Conservation (phyloP, 805 yeast genomes). For the Zygoascus flipseniorum region DNA sequence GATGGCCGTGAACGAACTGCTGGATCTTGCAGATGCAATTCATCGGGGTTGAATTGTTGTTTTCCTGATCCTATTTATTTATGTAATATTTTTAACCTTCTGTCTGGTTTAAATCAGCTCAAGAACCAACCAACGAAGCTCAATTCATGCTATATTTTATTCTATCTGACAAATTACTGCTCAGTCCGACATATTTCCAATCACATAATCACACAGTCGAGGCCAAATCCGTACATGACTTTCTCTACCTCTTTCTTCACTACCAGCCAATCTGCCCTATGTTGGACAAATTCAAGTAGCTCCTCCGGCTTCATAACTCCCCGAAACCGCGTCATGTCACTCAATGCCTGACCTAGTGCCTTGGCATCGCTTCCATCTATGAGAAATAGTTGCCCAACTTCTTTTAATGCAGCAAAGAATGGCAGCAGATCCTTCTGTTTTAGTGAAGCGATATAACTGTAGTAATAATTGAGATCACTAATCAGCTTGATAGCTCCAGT, state of each 20-base stretch:
- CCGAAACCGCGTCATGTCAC: slow-evolving; percentile 76
- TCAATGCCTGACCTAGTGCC: slow-evolving; percentile 72
- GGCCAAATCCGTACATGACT: slow-evolving; percentile 86
- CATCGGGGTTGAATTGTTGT: not conserved
- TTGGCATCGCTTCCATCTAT: slow-evolving; percentile 68
- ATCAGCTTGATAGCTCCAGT: slow-evolving; percentile 78
- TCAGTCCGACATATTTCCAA: too few species aligned
- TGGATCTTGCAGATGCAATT: slow-evolving; percentile 11
- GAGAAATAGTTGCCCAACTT: slow-evolving; percentile 75
- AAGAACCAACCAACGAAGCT: too few species aligned
- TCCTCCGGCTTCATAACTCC: slow-evolving; percentile 91
- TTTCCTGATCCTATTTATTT: not conserved
- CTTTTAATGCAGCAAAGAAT: slow-evolving; percentile 69
- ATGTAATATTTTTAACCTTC: too few species aligned
- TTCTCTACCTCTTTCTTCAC: slow-evolving; percentile 79
- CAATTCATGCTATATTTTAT: too few species aligned
- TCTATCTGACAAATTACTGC: too few species aligned
- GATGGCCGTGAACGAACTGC: slow-evolving; percentile 20
- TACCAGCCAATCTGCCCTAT: slow-evolving; percentile 77
- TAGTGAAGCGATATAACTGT: slow-evolving; percentile 53
- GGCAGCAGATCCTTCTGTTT: slow-evolving; percentile 54
- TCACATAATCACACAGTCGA: slow-evolving; percentile 60
- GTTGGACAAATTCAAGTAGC: slow-evolving; percentile 81
- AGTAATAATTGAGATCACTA: slow-evolving; percentile 71
- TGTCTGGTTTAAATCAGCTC: too few species aligned